Conservation (phyloP, 768 basidiomycete species). For the Mrakia blollopis region DNA sequence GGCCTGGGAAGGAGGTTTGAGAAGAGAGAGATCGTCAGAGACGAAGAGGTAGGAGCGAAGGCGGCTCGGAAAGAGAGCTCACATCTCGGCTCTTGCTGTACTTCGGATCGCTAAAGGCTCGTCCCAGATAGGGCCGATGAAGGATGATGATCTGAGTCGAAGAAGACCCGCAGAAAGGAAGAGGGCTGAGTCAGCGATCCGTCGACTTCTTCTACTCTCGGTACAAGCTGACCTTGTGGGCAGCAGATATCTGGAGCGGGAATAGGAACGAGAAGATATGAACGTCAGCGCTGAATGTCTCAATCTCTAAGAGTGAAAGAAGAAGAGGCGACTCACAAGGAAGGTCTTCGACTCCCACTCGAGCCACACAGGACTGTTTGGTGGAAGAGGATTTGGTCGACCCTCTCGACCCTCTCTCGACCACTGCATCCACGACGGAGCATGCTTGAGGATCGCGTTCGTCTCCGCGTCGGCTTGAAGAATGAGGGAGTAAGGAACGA, state of each 20-base stretch:
- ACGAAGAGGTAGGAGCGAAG: background rate
- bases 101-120: constrained; percentile 33
- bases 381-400: constrained; percentile 16
- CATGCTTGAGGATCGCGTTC: constrained; percentile 23
- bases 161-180: background rate
- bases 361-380: constrained; percentile 28
- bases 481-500: constrained; percentile 18
- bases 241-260: background rate
- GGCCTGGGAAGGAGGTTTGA: background rate
- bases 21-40: too few relatives aligned
- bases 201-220: background rate
- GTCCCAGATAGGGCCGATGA: constrained; percentile 35
- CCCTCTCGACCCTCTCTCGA: constrained; percentile 18
- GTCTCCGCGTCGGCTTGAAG: constrained; percentile 32
- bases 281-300: too few relatives aligned
- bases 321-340: constrained; percentile 22
- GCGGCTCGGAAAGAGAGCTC: background rate
- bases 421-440: constrained; percentile 33
- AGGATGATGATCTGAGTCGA: constrained; percentile 34
- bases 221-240: constrained; percentile 6
- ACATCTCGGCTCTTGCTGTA: constrained; percentile 24
- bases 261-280: too few relatives aligned
- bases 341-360: constrained; percentile 33
- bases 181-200: background rate
- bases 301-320: too few relatives aligned